Evolutionary conservation across 2,329 filamentous ascomycete species (phyloP), one percentile per base, ranked within the genome.

Genomic region (Penicillium sp.): DNA sequence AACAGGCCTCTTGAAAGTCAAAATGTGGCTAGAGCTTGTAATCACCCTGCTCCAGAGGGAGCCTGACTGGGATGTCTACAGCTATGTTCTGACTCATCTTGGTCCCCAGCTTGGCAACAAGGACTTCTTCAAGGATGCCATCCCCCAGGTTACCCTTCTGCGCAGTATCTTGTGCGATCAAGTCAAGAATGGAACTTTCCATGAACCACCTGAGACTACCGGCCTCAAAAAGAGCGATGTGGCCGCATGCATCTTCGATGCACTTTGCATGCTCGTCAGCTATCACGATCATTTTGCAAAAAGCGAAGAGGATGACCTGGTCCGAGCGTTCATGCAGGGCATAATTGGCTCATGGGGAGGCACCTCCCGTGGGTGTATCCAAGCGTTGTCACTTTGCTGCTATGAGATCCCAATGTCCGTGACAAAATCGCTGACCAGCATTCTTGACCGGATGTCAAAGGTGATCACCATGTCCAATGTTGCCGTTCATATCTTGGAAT

Each of bases 401-500:
- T 92, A 97, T 67, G 94, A 99, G 72, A 83, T 97, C 24, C 92
- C 94, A 2, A 82, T 89, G 16, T 93, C 93, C 11, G 90, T 92
- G 48, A 91, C 89, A 68, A 96, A 93, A 69, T 88, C 87, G 18
- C 81, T 97, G 56, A 89, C 93, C 43, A 89, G 86, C 43, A 91
- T 97, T 62, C 81, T 99, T 52, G 89, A 92, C 66, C 93, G 91
- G 70, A 96, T 99, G 90, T 89, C 92, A 1, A 91, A 92, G 64
- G 95, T 97, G 67, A 96, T 99, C 67, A 97, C 94, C 1, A 92
- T 96, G 66, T 87, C 91, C 6, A 86, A 92, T 53, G 89, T 97
- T 34, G 92, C 93, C 9, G 89, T 97, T 57, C 94, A 99, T 68
- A 96, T 99, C 57, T 80, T 99, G 47, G 94, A 99, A 68, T 97